Evolutionary conservation across 1,284 basidiomycete species (phyloP), one percentile per base, ranked within the genome.

Genomic region (Pterula multifida): DNA sequence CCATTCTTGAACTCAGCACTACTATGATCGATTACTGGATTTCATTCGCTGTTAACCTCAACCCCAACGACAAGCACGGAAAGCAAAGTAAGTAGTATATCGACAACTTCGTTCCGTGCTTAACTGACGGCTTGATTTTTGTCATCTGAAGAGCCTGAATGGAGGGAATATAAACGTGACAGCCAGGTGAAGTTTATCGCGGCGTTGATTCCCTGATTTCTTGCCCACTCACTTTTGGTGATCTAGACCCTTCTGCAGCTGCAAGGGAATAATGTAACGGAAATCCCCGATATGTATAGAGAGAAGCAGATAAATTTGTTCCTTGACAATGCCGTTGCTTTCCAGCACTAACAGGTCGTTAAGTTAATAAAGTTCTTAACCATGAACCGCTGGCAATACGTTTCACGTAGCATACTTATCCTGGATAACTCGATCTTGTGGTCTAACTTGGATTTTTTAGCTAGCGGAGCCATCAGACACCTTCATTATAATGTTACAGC

Each of bases 21-120:
- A 26, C 26, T 11, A 63, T 66, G 60, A 56, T 62, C 48, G 61
- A 65, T 47, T 65, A 65, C 36, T 66, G 64, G 63, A 52, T 66
- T 22, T 65, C 65, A 3, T 66, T 66, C 48, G 61, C 58, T 1
- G 56, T 53, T 11, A 59, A 54, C 15, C 50, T 62, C 23, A 58
- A 63, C 21, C 65, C 65, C 4, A 67, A 67, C 42, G 65, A 67
- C 45, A 60, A 60, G n/a, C 52, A 55, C 11, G 65, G 65, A 26
- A 56, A 36, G 36, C 19, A 13, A n/a, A 55, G 57, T 58, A 49
- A 32, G 56, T 53, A n/a, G n/a, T n/a, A n/a, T n/a, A n/a, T n/a
- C n/a, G n/a, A n/a, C n/a, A n/a, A n/a, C n/a, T n/a, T n/a, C n/a
- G n/a, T n/a, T n/a, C n/a, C n/a, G n/a, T n/a, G n/a, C n/a, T n/a